A percentile compares a stretch with the other conserved stretches of the same genome.
phyloP scores from a whole-genome alignment of 805 yeast species.

The Zygoascus bituminiphila region DNA sequence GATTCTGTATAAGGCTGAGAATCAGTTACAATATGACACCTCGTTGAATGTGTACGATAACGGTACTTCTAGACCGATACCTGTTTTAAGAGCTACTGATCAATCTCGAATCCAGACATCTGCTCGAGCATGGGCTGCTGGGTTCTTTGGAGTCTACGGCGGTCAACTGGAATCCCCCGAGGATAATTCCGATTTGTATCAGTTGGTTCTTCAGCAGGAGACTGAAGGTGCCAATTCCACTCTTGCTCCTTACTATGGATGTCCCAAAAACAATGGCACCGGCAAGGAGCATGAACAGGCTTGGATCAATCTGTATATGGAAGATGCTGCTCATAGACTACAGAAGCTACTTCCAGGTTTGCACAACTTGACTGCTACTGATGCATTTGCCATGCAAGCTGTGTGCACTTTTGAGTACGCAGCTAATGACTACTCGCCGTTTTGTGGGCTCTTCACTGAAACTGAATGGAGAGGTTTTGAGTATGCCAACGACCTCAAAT shows the following conservation, averaged over 20 bases:
- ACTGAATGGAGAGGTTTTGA: constrained; percentile 58
- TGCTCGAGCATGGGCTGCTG: constrained; percentile 38
- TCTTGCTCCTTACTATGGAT: constrained; percentile 31
- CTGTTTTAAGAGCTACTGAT: constrained; percentile 32
- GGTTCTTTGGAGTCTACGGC: constrained; percentile 33
- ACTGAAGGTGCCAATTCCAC: constrained; percentile 29
- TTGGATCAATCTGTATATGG: constrained; percentile 39
- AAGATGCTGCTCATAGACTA: constrained; percentile 49
- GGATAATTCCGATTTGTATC: constrained; percentile 26
- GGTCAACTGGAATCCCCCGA: constrained; percentile 25
- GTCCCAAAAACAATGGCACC: constrained; percentile 29
- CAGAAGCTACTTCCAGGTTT: constrained; percentile 38
- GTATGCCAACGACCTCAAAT: constrained; percentile 49
- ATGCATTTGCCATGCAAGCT: constrained; percentile 45
- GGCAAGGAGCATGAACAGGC: constrained; percentile 24
- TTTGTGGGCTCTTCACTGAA: constrained; percentile 60
- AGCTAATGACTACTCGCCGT: constrained; percentile 55
- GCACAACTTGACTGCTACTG: constrained; percentile 40
- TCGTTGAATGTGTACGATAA: constrained; percentile 25
- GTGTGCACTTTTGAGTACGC: constrained; percentile 73
- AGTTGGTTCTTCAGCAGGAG: constrained; percentile 29
- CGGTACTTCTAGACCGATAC: constrained; percentile 28
- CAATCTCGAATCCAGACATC: constrained; percentile 34
- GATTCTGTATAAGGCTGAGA: constrained; percentile 26
- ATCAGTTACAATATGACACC: constrained; percentile 22